Percentiles rank a stretch among this genome's conserved stretches.
These are phyloP conservation scores for Ceratonia siliqua DNA, from an alignment of 306 rosid genomes.

Conservation along the genomic window DNA sequence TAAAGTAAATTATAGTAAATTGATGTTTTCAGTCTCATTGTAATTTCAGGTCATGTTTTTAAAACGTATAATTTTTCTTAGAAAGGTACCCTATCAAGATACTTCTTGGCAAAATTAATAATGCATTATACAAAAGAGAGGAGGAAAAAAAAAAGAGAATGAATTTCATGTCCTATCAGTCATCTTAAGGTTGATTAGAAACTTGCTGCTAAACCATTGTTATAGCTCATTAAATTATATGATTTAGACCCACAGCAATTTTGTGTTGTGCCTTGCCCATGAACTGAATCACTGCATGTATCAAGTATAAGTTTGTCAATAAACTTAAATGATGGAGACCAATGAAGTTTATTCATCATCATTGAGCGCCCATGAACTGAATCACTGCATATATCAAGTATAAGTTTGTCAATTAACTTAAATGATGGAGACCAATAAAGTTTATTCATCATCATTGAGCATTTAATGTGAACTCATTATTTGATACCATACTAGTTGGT, in stretches of 20 bases:
- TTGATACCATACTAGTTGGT: not conserved
- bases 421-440: not conserved
- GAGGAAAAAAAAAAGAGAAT: not conserved
- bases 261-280: not conserved
- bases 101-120: not conserved
- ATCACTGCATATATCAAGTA: slow-evolving; percentile 8
- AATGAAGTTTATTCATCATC: slow-evolving; percentile 1
- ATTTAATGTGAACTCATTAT: not conserved
- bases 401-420: not conserved
- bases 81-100: not conserved
- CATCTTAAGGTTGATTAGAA: slow-evolving; percentile 7
- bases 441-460: slow-evolving; percentile 6
- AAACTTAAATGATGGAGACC: not conserved
- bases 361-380: not conserved
- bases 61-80: not conserved
- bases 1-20: not conserved
- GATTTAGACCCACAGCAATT: not conserved
- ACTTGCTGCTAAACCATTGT: not conserved
- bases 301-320: slow-evolving; percentile 7
- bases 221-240: slow-evolving; percentile 7
- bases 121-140: not conserved
- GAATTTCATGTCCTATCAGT: not conserved
- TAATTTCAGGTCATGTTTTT: not conserved
- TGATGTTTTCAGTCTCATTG: not conserved
- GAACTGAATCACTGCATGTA: slow-evolving; percentile 1